Evolutionary conservation across 257 asterid genomes (phyloP), one percentile per base, ranked within the genome.

Genomic region (Gentiana straminea): DNA sequence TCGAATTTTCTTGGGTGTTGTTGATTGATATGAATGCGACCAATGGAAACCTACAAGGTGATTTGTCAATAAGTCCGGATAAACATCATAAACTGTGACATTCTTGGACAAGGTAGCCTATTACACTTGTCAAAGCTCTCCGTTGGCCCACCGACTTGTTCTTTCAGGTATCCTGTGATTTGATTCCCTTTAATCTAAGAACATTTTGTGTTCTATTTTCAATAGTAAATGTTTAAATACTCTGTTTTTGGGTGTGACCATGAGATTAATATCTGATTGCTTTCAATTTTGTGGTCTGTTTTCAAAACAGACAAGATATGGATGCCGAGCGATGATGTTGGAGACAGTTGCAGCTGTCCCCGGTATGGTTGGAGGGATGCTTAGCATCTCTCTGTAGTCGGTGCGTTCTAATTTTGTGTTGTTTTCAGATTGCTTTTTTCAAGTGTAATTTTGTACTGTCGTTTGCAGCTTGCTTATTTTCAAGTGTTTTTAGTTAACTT

Each of bases 321-420:
- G 84, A 8, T 83, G 94, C 12, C 83, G 86, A 46, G 94, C 94
- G 12, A 78, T 84, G 88, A 75, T 83, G 88, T 58, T 83, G 45
- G 93, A 83, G 43, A 83, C 93, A 1, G 89, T 83, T 58, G 93
- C 93, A 0, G 89, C 93, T 0, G 88, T 83, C 13, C 93, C 93
- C 0, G 88, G 92, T 32, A 83, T 83, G 92, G 93, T 83, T 0
- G 93, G 86, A 59, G 94, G 94, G 33, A 49, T 84, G 81, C 61
- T 84, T 10, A n/a, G n/a, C n/a, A n/a, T n/a, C n/a, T n/a, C n/a
- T n/a, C n/a, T n/a, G n/a, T n/a, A n/a, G n/a, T n/a, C n/a, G n/a
- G n/a, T n/a, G n/a, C n/a, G n/a, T n/a, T n/a, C n/a, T n/a, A n/a
- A n/a, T n/a, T n/a, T n/a, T n/a, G n/a, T n/a, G n/a, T n/a, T n/a